phyloP scores from a whole-genome alignment of 257 asterid genomes.

The Misopates orontium region DNA sequence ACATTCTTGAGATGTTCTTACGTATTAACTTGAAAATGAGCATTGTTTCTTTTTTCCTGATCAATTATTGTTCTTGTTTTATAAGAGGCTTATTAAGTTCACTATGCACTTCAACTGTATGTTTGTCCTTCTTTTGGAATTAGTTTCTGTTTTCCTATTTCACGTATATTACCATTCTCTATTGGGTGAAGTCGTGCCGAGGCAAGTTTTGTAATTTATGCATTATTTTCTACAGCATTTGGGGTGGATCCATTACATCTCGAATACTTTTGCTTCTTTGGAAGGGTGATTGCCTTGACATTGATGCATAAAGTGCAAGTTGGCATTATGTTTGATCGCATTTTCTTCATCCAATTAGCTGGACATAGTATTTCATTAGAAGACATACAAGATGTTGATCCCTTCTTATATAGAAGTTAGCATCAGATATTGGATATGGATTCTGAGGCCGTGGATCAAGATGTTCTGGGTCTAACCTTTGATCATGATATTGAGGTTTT shows the following conservation, averaged over 20 bases:
- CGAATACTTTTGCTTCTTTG: slow-evolving; percentile 71
- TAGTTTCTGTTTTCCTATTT: too few species aligned
- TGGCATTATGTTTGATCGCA: slow-evolving; percentile 85
- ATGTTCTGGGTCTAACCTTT: slow-evolving; percentile 81
- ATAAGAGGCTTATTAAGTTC: too few species aligned
- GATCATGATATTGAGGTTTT: slow-evolving; percentile 70
- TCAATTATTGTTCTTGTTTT: too few species aligned
- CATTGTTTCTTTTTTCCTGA: too few species aligned
- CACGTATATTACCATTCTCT: not conserved
- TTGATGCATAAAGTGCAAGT: slow-evolving; percentile 87
- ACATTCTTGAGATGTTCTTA: too few species aligned
- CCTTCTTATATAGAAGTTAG: slow-evolving; percentile 78
- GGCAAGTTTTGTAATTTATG: slow-evolving; percentile 24
- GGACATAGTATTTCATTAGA: slow-evolving; percentile 61
- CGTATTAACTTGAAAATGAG: too few species aligned
- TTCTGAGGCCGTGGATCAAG: slow-evolving; percentile 70
- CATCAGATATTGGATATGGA: slow-evolving; percentile 89
- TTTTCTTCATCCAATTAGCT: slow-evolving; percentile 69
- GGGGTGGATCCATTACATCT: slow-evolving; percentile 84
- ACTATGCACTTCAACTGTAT: too few species aligned
- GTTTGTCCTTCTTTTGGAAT: too few species aligned
- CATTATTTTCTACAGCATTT: slow-evolving; percentile 55
- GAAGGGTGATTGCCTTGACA: slow-evolving; percentile 86
- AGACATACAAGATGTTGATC: slow-evolving; percentile 85
- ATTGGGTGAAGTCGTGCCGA: not conserved